Percentiles rank a stretch among this genome's conserved stretches.
These are phyloP conservation scores for Solioccasus polychromus DNA, from an alignment of 768 basidiomycete genomes.

Conservation along the genomic window DNA sequence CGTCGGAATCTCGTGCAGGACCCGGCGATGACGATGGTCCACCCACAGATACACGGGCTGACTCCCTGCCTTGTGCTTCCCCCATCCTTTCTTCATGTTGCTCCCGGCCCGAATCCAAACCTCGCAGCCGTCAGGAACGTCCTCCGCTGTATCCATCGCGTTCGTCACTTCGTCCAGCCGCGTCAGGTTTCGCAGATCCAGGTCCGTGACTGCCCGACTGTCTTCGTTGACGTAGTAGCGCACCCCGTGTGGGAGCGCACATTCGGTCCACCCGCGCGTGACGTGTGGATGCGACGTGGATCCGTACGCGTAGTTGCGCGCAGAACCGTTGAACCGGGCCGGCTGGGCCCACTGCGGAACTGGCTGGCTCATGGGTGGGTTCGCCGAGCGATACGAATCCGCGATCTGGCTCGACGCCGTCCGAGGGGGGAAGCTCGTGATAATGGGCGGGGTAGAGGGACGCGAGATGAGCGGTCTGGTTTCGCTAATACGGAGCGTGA, in stretches of 20 bases:
- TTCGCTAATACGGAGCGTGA: slow-evolving; percentile 40
- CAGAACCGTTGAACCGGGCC: slow-evolving; percentile 28
- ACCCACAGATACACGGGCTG: slow-evolving; percentile 56
- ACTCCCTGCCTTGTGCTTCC: slow-evolving; percentile 27
- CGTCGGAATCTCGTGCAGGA: slow-evolving; percentile 45
- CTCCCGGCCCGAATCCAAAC: slow-evolving; percentile 57
- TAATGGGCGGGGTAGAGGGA: slow-evolving; percentile 29
- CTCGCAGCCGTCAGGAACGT: slow-evolving; percentile 47
- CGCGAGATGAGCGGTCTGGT: slow-evolving; percentile 48
- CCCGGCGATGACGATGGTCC: slow-evolving; percentile 56
- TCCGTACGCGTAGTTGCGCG: slow-evolving; percentile 28
- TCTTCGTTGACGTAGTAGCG: slow-evolving; percentile 70
- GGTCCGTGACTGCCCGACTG: slow-evolving; percentile 63
- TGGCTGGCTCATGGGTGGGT: slow-evolving; percentile 24
- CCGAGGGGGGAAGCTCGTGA: slow-evolving; percentile 20
- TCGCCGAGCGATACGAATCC: slow-evolving; percentile 20
- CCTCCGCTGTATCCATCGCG: slow-evolving; percentile 25
- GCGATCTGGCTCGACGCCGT: slow-evolving; percentile 23
- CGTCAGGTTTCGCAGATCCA: slow-evolving; percentile 55
- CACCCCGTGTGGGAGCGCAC: slow-evolving; percentile 69
- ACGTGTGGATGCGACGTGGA: slow-evolving; percentile 22
- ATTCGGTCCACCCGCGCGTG: slow-evolving; percentile 68
- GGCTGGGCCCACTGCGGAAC: slow-evolving; percentile 29
- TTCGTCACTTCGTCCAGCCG: slow-evolving; percentile 44
- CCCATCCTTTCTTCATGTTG: slow-evolving; percentile 27